Base-by-base conservation (phyloP, 2,329 filamentous ascomycete species). In the Aspergillus bombycis region DNA sequence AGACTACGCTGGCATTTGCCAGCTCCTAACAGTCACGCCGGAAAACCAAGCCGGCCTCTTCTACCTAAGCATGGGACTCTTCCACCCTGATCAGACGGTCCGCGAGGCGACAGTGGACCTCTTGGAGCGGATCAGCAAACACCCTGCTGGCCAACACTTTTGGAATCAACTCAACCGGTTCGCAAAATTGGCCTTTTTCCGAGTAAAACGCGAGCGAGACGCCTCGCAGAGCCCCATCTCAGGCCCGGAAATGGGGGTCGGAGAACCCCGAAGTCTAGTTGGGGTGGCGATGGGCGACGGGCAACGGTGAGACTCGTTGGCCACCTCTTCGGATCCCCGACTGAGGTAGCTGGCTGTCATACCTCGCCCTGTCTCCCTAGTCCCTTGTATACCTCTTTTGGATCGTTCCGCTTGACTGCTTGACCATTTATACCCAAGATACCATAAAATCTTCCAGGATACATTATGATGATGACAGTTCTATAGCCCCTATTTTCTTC, bases 121-220 rank as follows among this genome's bases (percentile, higher is more conserved):
- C 41, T 78, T 99, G 26, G 93, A 94, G 69, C 86, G 93, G 26
- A 89, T 99, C 60, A 87, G 89, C 68, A 89, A 90, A 62, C 94
- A 99, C 78, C 91, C 96, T 73, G 95, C 93, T 11, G 95, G 95
- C 1, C 86, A 93, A 72, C 93, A 98, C 79, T 98, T 95, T 85
- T 99, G 94, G 92, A 88, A 86, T 68, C 88, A 88, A 34, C 81
- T 99, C 56, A 95, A 93, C 62, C 85, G 92, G 52, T 99, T 97
- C 74, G 90, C 94, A 70, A 96, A 94, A 79, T 80, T 96, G 67
- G 94, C 91, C 3, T 97, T 91, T 72, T 89, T 91, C 68, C 86
- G 94, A 56, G 88, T 96, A 56, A 89, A 90, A 75, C 86, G 89
- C 64, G 93, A 89, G 62, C 81, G 79, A 63, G 79, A 82, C 45